Evolutionary conservation across 2,329 filamentous ascomycete genomes (phyloP), one percentile per base, ranked within the genome.

Genomic region (Lecanicillium sp.): DNA sequence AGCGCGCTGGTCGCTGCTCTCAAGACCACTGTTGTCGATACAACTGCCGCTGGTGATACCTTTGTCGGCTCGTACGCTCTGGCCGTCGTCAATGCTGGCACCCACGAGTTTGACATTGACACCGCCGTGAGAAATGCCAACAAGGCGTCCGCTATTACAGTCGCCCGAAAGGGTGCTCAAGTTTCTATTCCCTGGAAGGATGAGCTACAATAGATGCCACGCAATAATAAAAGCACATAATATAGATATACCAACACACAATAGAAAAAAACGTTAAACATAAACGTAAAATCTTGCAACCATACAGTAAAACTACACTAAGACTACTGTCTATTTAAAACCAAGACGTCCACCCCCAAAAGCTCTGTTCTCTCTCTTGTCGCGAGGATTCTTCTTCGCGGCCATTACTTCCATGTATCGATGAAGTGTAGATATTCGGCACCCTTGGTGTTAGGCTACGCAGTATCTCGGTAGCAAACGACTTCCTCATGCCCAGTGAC

Each of bases 11-110:
- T 88, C 4, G 58, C 65, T 3, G 87, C 85, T 0, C 71, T 76
- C 45, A 82, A 84, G 59, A 82, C 87, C 4, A 63, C 59, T 15
- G 90, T 97, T 2, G 78, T 96, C 4, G 90, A 97, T 59, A 97
- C 90, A 1, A 97, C 90, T 7, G 90, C 84, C 2, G 92, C 92
- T 5, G 90, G 90, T 0, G 90, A 97, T 59, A 96, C 90, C 0
- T 96, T 96, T 63, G 86, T 94, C 5, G 90, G 92, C 2, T 84
- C 79, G 17, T 94, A 95, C 58, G 84, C 87, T 3, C 76, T 92
- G 18, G 76, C 79, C 41, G 73, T 83, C 20, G 85, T 86, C 29
- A 69, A 56, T 37, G 55, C 55, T n/a, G 49, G 46, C 27, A 50
- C 43, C 18, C 51, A 41, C 11, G 44, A 42, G 11, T 74, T 78